These are phyloP conservation scores for Cytospora mali DNA, from an alignment of 2,329 filamentous ascomycete species.

Conservation along the genomic window DNA sequence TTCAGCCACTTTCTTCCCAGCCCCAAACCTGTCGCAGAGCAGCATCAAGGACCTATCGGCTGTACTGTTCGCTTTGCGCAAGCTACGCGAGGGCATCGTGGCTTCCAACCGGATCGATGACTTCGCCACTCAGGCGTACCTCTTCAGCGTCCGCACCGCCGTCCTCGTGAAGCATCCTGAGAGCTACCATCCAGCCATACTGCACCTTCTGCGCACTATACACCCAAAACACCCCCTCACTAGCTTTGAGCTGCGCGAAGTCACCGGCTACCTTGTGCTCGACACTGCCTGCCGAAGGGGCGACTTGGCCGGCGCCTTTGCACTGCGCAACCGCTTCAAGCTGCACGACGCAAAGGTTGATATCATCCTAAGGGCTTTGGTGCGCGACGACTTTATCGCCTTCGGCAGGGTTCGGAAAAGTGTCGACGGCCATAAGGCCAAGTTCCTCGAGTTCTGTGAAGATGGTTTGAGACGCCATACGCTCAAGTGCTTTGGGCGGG, in stretches of 20 bases:
- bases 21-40: constrained; percentile 29
- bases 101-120: constrained; percentile 73
- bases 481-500: constrained; percentile 82
- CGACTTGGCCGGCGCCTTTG: constrained; percentile 73
- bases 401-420: constrained; percentile 72
- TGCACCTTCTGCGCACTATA: constrained; percentile 74
- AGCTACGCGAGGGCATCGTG: constrained; percentile 87
- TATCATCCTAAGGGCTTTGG: constrained; percentile 67
- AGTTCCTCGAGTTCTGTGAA: constrained; percentile 81
- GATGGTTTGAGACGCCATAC: constrained; percentile 73
- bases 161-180: constrained; percentile 82
- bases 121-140: constrained; percentile 87
- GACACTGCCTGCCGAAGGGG: constrained; percentile 85
- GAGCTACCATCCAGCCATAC: constrained; percentile 85
- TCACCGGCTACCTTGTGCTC: constrained; percentile 78
- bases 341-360: constrained; percentile 72
- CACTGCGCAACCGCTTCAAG: constrained; percentile 61
- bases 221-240: constrained; percentile 70
- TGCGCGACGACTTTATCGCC: constrained; percentile 78
- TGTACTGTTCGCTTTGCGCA: constrained; percentile 83
- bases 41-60: constrained; percentile 68
- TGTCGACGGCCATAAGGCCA: constrained; percentile 79
- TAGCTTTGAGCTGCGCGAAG: constrained; percentile 73
- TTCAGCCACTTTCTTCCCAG: constrained; percentile 19
- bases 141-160: constrained; percentile 85